A percentile compares a stretch with the other conserved stretches of the same genome.
These are phyloP conservation scores for Acephala macrosclerotiorum DNA, from an alignment of 2,329 filamentous ascomycete genomes.

Conservation along the genomic window DNA sequence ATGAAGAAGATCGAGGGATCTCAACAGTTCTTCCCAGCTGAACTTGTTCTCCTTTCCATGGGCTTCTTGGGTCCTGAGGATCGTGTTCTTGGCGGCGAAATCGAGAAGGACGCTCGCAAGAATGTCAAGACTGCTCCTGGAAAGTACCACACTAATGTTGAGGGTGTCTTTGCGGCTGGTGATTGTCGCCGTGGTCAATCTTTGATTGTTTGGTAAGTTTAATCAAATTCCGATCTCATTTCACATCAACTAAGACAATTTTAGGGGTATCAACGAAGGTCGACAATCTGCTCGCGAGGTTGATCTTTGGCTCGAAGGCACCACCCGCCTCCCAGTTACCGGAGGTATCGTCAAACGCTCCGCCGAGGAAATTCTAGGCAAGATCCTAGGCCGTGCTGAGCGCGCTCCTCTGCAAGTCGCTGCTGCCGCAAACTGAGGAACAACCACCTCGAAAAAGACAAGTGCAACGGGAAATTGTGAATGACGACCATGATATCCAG, in stretches of 20 bases:
- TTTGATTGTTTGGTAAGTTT: constrained; percentile 88
- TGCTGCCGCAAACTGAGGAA: constrained; percentile 37
- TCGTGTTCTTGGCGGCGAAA: constrained; percentile 82
- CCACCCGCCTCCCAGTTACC: constrained; percentile 84
- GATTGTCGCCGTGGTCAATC: constrained; percentile 96
- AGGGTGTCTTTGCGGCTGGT: constrained; percentile 91
- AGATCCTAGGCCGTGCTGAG: constrained; percentile 33
- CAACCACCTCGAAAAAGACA: neutral
- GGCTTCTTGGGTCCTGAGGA: constrained; percentile 95
- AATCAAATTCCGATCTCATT: neutral
- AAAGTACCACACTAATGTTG: constrained; percentile 86
- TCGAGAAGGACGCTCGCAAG: constrained; percentile 92
- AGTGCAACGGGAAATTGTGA: neutral
- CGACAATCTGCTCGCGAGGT: constrained; percentile 92
- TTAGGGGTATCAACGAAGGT: constrained; percentile 94
- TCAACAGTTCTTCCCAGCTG: constrained; percentile 95
- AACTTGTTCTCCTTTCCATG: constrained; percentile 94
- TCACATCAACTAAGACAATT: constrained; percentile 45
- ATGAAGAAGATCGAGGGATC: constrained; percentile 97
- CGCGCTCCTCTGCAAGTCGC: constrained; percentile 35
- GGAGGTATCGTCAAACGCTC: constrained; percentile 90
- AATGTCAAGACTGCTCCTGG: constrained; percentile 94
- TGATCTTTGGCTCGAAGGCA: constrained; percentile 83
- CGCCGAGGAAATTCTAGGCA: constrained; percentile 70
- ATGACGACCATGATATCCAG: neutral